phyloP scores from a whole-genome alignment of 2,329 filamentous ascomycete species.

The Fusarium sp. region DNA sequence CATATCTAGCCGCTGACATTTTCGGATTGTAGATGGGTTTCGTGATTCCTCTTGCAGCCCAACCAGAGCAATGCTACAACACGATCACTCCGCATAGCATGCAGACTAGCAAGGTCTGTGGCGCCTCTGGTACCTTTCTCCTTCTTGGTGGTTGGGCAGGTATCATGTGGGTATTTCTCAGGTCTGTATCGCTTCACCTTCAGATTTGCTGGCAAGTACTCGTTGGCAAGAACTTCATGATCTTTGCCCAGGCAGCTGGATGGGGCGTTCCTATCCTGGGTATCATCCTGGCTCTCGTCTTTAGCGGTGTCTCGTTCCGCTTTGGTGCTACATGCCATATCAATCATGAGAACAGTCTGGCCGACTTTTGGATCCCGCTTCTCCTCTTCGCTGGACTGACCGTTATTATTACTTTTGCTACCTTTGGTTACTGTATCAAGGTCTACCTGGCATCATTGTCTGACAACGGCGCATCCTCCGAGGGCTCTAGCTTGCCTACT shows the following conservation, averaged over 20 bases:
- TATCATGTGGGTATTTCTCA: slow-evolving; percentile 90
- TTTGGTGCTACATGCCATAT: slow-evolving; percentile 95
- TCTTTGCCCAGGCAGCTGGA: slow-evolving; percentile 80
- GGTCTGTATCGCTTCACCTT: slow-evolving; percentile 90
- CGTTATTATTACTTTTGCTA: slow-evolving; percentile 83
- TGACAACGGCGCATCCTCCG: slow-evolving; percentile 77
- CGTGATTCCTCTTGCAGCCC: slow-evolving; percentile 83
- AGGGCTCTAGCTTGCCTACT: slow-evolving; percentile 74
- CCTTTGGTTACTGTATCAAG: slow-evolving; percentile 92
- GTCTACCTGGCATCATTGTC: slow-evolving; percentile 89
- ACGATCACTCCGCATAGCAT: slow-evolving; percentile 94
- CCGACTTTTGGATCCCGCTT: slow-evolving; percentile 90
- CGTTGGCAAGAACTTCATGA: slow-evolving; percentile 90
- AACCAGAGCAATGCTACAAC: slow-evolving; percentile 86
- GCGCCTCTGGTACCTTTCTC: slow-evolving; percentile 87
- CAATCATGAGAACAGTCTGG: slow-evolving; percentile 86
- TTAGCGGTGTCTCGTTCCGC: slow-evolving; percentile 94
- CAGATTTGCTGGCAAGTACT: slow-evolving; percentile 98
- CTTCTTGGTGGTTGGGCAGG: slow-evolving; percentile 87
- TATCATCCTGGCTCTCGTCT: slow-evolving; percentile 78
- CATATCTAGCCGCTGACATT: slow-evolving; percentile 34
- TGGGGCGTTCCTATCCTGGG: slow-evolving; percentile 87
- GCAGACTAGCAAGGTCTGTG: slow-evolving; percentile 83
- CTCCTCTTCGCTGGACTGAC: slow-evolving; percentile 81
- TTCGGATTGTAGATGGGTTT: slow-evolving; percentile 76